A percentile compares a stretch with the other conserved stretches of the same genome.
These are phyloP conservation scores for Ophiostoma sp. DNA, from an alignment of 2,329 filamentous ascomycete species.

Conservation along the genomic window DNA sequence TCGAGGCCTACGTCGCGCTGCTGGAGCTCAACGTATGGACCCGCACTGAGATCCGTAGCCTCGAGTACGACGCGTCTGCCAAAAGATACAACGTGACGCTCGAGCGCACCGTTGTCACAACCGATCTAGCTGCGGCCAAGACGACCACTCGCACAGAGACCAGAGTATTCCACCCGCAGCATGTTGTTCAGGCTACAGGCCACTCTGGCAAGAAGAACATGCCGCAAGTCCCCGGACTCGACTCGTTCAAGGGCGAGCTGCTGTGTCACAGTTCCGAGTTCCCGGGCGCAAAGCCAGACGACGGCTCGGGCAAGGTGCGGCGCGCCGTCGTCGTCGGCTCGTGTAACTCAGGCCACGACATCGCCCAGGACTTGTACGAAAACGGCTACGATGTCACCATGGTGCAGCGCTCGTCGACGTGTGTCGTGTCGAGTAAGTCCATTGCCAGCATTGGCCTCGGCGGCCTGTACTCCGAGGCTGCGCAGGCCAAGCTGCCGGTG, in stretches of 20 bases:
- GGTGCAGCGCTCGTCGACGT: conserved; percentile 54
- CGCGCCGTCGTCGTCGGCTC: conserved; percentile 53
- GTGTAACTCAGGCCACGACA: conserved; percentile 56
- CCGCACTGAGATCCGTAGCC: conserved; percentile 43
- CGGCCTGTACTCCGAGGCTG: conserved; percentile 36
- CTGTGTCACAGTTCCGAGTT: conserved; percentile 53
- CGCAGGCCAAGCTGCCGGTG: conserved; percentile 38
- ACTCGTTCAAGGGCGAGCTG: conserved; percentile 46
- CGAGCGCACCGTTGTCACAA: conserved; percentile 40
- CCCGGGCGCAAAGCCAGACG: conserved; percentile 36
- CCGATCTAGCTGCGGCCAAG: conserved; percentile 35
- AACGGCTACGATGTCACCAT: conserved; percentile 56
- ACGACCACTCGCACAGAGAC: conserved; percentile 36
- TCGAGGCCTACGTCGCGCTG: conserved; percentile 57
- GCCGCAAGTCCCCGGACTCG: conserved; percentile 51
- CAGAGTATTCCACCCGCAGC: conserved; percentile 54
- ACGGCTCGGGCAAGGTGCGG: conserved; percentile 34
- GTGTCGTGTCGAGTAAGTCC: conserved; percentile 46
- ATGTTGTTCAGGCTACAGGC: conserved; percentile 62
- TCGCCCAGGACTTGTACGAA: conserved; percentile 53
- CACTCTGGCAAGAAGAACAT: conserved; percentile 61
- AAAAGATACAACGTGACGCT: conserved; percentile 53
- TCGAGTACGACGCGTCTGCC: conserved; percentile 46
- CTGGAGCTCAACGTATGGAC: conserved; percentile 67
- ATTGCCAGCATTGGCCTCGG: conserved; percentile 42